Evolutionary conservation across 805 yeast species (phyloP).

Genomic region (Lachancea meyersii): DNA sequence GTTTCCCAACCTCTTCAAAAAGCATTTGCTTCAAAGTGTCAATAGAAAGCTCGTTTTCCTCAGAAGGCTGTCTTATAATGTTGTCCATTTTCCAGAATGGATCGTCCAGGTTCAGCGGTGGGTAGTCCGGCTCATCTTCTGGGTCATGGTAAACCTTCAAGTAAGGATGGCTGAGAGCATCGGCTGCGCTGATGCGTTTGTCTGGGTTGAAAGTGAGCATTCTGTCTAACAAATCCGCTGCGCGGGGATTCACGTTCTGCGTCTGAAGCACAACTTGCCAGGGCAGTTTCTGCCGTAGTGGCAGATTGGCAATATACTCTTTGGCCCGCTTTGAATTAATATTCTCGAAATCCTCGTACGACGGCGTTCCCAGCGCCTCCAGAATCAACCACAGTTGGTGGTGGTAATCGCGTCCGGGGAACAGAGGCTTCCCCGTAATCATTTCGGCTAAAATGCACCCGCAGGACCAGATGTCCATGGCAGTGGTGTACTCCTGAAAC

Average conservation of each 20-base stretch:
- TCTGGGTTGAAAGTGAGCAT: slow-evolving; percentile 67
- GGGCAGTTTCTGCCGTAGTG: slow-evolving; percentile 52
- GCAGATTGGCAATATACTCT: slow-evolving; percentile 65
- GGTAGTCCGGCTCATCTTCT: slow-evolving; percentile 56
- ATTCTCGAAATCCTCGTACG: slow-evolving; percentile 64
- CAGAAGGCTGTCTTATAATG: slow-evolving; percentile 27
- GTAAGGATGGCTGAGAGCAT: slow-evolving; percentile 72
- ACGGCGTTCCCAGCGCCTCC: slow-evolving; percentile 67
- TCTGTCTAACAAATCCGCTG: slow-evolving; percentile 59
- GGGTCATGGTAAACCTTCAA: slow-evolving; percentile 62
- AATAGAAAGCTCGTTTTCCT: slow-evolving; percentile 69
- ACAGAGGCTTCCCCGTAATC: slow-evolving; percentile 53
- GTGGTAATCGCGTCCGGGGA: slow-evolving; percentile 71
- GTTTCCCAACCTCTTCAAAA: slow-evolving; percentile 70
- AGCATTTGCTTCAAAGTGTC: slow-evolving; percentile 69
- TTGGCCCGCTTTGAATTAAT: slow-evolving; percentile 71
- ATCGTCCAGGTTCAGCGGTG: slow-evolving; percentile 33
- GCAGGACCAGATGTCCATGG: slow-evolving; percentile 75
- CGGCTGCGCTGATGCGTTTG: slow-evolving; percentile 66
- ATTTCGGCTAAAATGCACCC: slow-evolving; percentile 75
- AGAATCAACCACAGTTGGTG: slow-evolving; percentile 62
- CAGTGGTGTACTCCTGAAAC: slow-evolving; percentile 63
- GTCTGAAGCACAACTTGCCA: slow-evolving; percentile 31
- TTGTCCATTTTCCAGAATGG: slow-evolving; percentile 39
- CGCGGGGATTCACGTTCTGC: slow-evolving; percentile 37